Base-by-base conservation (phyloP, 1,139 yeast genomes). In the Lodderomyces metapsilosis region DNA sequence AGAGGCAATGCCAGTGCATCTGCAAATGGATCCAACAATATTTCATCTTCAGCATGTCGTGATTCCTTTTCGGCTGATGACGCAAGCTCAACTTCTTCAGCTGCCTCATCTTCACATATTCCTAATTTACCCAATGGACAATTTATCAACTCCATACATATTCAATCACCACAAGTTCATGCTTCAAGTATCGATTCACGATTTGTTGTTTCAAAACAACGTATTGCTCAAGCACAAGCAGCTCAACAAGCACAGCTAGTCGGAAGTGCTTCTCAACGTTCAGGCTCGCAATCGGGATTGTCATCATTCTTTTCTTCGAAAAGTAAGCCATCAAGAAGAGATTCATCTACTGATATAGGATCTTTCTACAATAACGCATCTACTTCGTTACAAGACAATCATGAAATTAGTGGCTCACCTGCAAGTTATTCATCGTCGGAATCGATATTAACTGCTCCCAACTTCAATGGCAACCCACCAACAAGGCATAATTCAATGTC, bases 401-500 rank as follows among this genome's bases (percentile, higher is more conserved):
- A 43, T 21, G 43, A 45, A 8, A 49, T 63, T 23, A 60, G 67
- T 2, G 56, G 64, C 35, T 68, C 76, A 25, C 76, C 77, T 0
- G 57, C 68, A 8, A 67, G 75, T 7, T 45, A 66, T 17, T 67
- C 74, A 3, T 68, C 74, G 13, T 41, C 54, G 15, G 77, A 71
- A 11, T 66, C 74, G n/a, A 28, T 43, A 10, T 47, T 73, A 15
- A 54, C 61, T 4, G 28, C 33, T 4, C n/a, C 16, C 9, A 22
- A 21, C 24, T 31, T 20, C 36, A 33, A 32, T 23, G 37, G 37
- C 9, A 28, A n/a, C 17, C 28, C 35, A 11, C 34, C 38, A 10
- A 55, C 72, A 8, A 60, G 77, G 48, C 89, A 84, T 52, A 82
- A 82, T 48, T 82, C 89, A 7, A 84, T 84, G 88, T 84, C 86